phyloP scores from a whole-genome alignment of 1,284 basidiomycete species.

The Malassezia japonica region DNA sequence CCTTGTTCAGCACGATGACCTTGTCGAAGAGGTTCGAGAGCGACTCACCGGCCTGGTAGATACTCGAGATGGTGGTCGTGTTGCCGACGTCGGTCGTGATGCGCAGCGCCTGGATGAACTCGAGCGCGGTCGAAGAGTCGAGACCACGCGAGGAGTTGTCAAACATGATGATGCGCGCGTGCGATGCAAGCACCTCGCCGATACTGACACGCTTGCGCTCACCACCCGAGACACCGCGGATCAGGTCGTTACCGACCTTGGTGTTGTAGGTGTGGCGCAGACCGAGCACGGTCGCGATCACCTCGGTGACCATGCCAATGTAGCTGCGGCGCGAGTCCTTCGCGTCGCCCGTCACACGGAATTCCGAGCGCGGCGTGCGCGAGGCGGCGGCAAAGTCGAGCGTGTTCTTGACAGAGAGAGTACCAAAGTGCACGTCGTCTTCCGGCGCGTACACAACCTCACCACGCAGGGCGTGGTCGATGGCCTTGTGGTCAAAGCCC shows the following conservation, averaged over 20 bases:
- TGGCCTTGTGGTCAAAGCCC: conserved; percentile 29
- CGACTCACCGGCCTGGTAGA: conserved; percentile 40
- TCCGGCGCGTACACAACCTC: conserved; percentile 33
- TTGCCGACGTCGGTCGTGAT: conserved; percentile 27
- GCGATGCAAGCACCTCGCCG: conserved; percentile 47
- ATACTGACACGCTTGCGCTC: conserved; percentile 42
- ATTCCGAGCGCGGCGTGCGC: conserved; percentile 26
- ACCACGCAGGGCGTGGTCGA: conserved; percentile 28
- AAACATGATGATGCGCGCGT: conserved; percentile 32
- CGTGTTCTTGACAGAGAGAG: conserved; percentile 31
- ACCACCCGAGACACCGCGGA: conserved; percentile 51
- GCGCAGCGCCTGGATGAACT: conserved; percentile 34
- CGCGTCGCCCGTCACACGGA: conserved; percentile 18
- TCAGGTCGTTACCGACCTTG: conserved; percentile 45
- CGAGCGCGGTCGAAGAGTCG: conserved; percentile 35
- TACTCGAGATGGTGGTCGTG: conserved; percentile 25
- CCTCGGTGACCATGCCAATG: conserved; percentile 26
- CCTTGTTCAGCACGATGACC: conserved; percentile 33
- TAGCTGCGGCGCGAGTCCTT: conserved; percentile 18
- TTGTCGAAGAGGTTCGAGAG: conserved; percentile 40
- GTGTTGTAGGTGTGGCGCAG: conserved; percentile 40
- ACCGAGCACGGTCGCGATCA: conserved; percentile 33
- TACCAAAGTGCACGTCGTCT: conserved; percentile 32
- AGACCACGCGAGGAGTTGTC: conserved; percentile 42
- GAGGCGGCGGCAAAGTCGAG: conserved; percentile 34